Percentiles rank a stretch among this genome's conserved stretches.
Evolutionary conservation across 306 rosid species (phyloP).

Genomic region (Sophora flavescens): DNA sequence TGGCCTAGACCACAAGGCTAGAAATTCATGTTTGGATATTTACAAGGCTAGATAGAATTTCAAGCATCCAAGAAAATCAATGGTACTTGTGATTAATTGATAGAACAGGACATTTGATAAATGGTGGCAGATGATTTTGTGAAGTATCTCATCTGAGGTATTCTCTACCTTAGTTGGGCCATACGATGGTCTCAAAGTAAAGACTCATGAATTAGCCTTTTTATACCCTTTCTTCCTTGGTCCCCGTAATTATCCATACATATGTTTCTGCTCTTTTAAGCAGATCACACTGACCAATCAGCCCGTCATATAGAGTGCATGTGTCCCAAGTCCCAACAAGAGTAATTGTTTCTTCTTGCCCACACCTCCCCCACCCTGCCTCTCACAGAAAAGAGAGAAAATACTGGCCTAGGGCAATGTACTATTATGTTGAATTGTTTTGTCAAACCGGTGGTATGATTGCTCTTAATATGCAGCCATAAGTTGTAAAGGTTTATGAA

Average conservation of each 20-base stretch:
- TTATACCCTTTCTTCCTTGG: background rate
- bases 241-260: background rate
- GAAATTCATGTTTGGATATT: background rate
- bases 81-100: background rate
- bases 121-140: background rate
- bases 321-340: background rate
- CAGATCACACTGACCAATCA: conserved; percentile 2
- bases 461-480: background rate
- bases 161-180: background rate
- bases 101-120: background rate
- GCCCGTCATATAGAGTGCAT: background rate
- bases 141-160: background rate
- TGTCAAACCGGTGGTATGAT: conserved; percentile 2
- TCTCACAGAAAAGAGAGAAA: background rate
- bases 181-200: conserved; percentile 15
- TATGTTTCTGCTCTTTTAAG: conserved; percentile 9
- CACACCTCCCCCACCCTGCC: background rate
- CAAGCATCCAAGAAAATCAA: conserved; percentile 4
- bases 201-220: background rate
- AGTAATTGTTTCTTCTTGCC: background rate
- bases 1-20: conserved; percentile 6
- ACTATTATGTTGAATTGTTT: background rate
- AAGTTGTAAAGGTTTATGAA: background rate
- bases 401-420: background rate
- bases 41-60: background rate